Evolutionary conservation across 2,329 filamentous ascomycete genomes (phyloP).

Genomic region (Colletotrichum truncatum): DNA sequence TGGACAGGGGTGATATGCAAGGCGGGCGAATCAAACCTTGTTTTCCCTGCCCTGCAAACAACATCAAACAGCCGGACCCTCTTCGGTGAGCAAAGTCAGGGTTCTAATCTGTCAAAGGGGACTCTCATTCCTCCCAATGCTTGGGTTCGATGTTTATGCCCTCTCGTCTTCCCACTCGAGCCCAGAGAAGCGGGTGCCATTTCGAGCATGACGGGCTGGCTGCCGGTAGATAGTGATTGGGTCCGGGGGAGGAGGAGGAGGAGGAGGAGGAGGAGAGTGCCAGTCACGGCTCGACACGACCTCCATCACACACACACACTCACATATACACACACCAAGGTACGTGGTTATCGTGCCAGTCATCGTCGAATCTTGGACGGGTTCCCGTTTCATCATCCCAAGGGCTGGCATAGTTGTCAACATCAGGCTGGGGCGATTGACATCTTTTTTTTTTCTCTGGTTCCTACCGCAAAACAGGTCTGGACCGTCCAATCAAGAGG

Average conservation of each 20-base stretch:
- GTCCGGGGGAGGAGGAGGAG: no score
- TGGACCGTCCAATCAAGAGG: slow-evolving; percentile 5
- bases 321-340: no score
- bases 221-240: neutral
- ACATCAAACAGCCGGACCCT: neutral
- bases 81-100: neutral
- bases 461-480: no score
- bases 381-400: slow-evolving; percentile 7
- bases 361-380: slow-evolving; percentile 21
- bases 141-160: neutral
- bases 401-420: slow-evolving; percentile 10
- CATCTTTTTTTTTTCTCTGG: neutral
- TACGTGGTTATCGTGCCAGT: no score
- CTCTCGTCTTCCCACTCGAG: neutral
- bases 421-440: slow-evolving; percentile 10
- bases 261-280: no score
- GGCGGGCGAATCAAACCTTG: slow-evolving; percentile 6
- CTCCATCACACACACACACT: no score
- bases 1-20: slow-evolving; percentile 1
- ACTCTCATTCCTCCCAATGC: neutral
- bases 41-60: neutral
- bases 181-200: neutral
- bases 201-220: neutral
- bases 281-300: slow-evolving; percentile 22
- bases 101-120: neutral